Evolutionary conservation across 1,139 yeast species (phyloP).

Genomic region (Hansenula sp.): DNA sequence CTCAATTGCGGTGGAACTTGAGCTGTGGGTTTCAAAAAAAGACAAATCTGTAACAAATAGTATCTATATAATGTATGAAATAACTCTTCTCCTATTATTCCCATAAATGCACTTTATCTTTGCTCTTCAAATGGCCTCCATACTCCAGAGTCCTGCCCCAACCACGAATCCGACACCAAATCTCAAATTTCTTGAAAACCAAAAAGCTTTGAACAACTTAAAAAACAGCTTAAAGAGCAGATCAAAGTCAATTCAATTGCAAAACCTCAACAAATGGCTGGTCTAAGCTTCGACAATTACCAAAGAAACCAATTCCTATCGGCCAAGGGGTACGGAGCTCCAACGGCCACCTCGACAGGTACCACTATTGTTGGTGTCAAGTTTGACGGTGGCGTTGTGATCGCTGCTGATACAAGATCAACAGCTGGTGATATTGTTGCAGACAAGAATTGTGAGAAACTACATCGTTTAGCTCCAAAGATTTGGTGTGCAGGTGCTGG

Average conservation of each 20-base stretch:
- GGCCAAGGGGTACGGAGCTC: constrained; percentile 68
- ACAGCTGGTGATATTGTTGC: constrained; percentile 96
- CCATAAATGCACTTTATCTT: too few species aligned
- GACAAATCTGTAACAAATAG: too few species aligned
- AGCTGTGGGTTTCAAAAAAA: too few species aligned
- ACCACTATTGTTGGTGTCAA: constrained; percentile 97
- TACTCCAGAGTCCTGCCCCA: too few species aligned
- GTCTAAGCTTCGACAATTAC: constrained; percentile 87
- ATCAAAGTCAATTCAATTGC: constrained; percentile 1
- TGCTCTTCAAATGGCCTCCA: background rate
- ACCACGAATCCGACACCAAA: background rate
- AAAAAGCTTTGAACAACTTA: background rate
- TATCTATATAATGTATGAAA: too few species aligned
- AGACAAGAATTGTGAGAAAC: constrained; percentile 95
- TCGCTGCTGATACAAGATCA: constrained; percentile 98
- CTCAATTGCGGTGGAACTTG: too few species aligned
- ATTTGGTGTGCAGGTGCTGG: constrained; percentile 99
- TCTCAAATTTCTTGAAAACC: background rate
- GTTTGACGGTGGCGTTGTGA: constrained; percentile 88
- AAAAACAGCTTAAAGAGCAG: too few species aligned
- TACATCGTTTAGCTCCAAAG: constrained; percentile 86
- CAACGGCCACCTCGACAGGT: constrained; percentile 95
- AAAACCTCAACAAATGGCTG: constrained; percentile 54
- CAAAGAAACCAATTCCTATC: constrained; percentile 79
- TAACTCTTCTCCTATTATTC: too few species aligned